Evolutionary conservation across 257 asterid species (phyloP), one percentile per base, ranked within the genome.

Genomic region (Solanum sejunctum): DNA sequence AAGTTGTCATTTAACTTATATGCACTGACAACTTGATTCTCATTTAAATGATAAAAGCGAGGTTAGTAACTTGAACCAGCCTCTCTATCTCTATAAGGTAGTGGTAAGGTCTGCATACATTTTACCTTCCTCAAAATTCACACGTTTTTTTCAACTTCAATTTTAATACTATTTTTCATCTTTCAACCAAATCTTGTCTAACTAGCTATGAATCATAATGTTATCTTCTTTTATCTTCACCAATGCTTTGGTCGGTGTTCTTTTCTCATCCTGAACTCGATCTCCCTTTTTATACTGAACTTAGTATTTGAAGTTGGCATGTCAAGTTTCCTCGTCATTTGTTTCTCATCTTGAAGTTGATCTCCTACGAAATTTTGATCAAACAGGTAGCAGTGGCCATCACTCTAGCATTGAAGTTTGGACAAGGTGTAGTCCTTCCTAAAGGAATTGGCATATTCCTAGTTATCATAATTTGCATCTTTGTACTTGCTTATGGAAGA

Each of bases 401-500:
- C 8, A 95, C 98, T 2, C 89, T 95, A 28, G 99, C 97, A 20
- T 61, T 89, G 69, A 86, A 91, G 16, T 95, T 95, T 17, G 98
- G 98, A 15, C 66, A 95, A 16, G 98, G 97, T 39, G 83, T 91
- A 80, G 13, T n/a, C 20, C 85, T 95, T 8, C 89, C 97, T 0
- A 92, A 85, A 85, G 92, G 91, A 16, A 79, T 89, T 3, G 86
- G 96, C 1, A 26, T 81, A 16, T 91, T 92, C 49, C 93, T 94
- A 0, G 95, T 94, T 83, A 11, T 91, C 3, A 90, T 91, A 87
- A 91, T 94, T 28, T 94, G 91, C 89, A 3, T 92, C 57, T 94
- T 91, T 17, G 97, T 94, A 13, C 64, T 93, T 58, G 98, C 93
- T 0, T 94, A 88, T 6, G 97, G 98, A 57, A 87, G 97, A 77